Evolutionary conservation across 2,329 filamentous ascomycete genomes (phyloP).

Genomic region (Botrytis hyacinthi): DNA sequence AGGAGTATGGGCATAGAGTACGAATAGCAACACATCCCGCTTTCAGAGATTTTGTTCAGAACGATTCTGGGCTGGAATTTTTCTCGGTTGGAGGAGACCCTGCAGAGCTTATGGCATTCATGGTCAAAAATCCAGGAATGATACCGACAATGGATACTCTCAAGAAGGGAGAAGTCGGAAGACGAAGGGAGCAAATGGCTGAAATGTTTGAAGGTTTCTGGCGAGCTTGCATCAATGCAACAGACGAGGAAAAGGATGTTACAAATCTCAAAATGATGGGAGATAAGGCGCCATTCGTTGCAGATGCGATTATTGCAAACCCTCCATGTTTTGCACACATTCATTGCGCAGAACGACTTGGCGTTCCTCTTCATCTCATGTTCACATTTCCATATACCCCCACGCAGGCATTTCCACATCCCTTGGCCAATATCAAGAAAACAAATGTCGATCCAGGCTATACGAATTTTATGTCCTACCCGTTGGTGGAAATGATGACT

Average conservation of each 20-base stretch:
- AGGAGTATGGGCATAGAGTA: conserved; percentile 72
- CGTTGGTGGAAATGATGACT: conserved; percentile 79
- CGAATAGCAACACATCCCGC: conserved; percentile 76
- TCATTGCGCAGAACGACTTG: conserved; percentile 75
- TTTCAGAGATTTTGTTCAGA: conserved; percentile 72
- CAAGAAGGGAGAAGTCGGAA: conserved; percentile 69
- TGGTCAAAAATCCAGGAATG: conserved; percentile 77
- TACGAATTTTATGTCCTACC: conserved; percentile 78
- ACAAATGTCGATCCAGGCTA: conserved; percentile 70
- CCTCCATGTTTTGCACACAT: conserved; percentile 76
- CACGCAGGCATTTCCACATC: conserved; percentile 68
- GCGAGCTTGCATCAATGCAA: conserved; percentile 72
- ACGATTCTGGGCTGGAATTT: conserved; percentile 72
- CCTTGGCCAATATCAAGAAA: conserved; percentile 71
- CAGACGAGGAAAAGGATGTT: conserved; percentile 63
- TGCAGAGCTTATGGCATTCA: conserved; percentile 80
- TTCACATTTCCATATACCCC: conserved; percentile 84
- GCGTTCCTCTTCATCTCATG: conserved; percentile 78
- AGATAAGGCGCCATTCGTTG: conserved; percentile 59
- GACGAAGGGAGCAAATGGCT: conserved; percentile 66
- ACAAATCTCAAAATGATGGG: conserved; percentile 65
- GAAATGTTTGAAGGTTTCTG: conserved; percentile 84
- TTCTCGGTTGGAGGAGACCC: conserved; percentile 79
- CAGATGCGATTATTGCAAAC: conserved; percentile 82
- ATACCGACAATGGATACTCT: conserved; percentile 73